Base-by-base conservation (phyloP, 1,284 basidiomycete genomes). In the Marasmius fiardii region DNA sequence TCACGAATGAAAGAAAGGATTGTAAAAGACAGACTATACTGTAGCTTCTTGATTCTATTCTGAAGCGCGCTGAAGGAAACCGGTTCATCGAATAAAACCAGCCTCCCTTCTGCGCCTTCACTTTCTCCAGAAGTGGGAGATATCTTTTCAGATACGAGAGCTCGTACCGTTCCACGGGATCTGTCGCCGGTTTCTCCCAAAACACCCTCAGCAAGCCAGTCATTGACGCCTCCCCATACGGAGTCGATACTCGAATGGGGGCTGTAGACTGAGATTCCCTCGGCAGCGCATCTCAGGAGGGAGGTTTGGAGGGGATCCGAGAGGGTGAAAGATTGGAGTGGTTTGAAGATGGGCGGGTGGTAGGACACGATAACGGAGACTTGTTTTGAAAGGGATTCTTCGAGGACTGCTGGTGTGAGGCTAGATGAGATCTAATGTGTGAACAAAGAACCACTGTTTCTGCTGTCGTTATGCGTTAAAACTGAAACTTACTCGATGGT, bases 161-260 rank as follows among this genome's bases (percentile, higher is more conserved):
- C 66, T 59, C 68, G 61, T 50, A 72, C 63, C 57, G 67, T 63
- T 45, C 64, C 60, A 31, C 28, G 28, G 5, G 28, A 31, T 21
- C 65, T 54, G 39, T 52, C 58, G 1, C 61, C 63, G 48, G 4
- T 31, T 31, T 10, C 28, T 4, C 64, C 70, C 44, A 70, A 60
- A 26, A 71, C 59, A 55, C 79, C 77, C 48, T 77, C 64, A 1
- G 82, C 86, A 52, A 94, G 73, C 88, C 89, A 92, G 68, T 92
- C 90, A 65, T 95, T 95, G 61, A 98, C 85, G 0, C 95, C 95
- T 12, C 85, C 92, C 52, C 80, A 80, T 2, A 92, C 86, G 12
- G 75, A 83, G 69, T 98, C 95, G 12, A 97, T 77, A 1, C 90
- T 83, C 0, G 92, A 93, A 70, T 98, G 95, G 0, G 95, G 95